phyloP scores from a whole-genome alignment of 345 rosid genomes.

The Luvunga scandens region DNA sequence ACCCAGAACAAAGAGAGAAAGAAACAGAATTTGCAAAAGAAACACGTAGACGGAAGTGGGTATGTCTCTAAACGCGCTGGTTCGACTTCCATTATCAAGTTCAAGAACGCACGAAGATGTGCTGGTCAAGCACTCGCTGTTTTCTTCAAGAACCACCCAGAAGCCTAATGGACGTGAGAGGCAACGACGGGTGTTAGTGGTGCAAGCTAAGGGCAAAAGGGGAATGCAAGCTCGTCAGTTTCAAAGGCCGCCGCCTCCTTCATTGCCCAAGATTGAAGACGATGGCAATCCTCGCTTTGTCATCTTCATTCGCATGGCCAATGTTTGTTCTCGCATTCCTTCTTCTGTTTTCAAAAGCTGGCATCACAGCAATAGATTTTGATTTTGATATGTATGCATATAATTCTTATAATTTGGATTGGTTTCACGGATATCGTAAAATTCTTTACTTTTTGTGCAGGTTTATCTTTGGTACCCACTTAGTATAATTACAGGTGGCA shows the following conservation, averaged over 20 bases:
- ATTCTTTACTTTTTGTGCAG: constrained; percentile 34
- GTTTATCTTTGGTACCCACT: constrained; percentile 93
- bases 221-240: constrained; percentile 82
- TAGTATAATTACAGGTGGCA: constrained; percentile 77
- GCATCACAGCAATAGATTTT: background rate
- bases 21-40: background rate
- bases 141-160: constrained; percentile 39
- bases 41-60: constrained; percentile 54
- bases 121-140: constrained; percentile 51
- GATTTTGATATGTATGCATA: background rate
- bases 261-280: constrained; percentile 89
- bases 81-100: constrained; percentile 59
- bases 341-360: background rate
- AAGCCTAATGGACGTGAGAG: constrained; percentile 18
- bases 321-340: constrained; percentile 47
- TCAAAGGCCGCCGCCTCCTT: constrained; percentile 60
- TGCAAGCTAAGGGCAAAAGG: constrained; percentile 83
- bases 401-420: no score
- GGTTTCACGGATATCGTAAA: background rate
- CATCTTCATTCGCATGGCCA: constrained; percentile 84
- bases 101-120: constrained; percentile 52
- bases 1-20: background rate
- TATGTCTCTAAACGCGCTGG: constrained; percentile 67
- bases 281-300: constrained; percentile 92
- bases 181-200: constrained; percentile 36